phyloP scores from a whole-genome alignment of 768 basidiomycete genomes.

The Pulveroboletus sp. region DNA sequence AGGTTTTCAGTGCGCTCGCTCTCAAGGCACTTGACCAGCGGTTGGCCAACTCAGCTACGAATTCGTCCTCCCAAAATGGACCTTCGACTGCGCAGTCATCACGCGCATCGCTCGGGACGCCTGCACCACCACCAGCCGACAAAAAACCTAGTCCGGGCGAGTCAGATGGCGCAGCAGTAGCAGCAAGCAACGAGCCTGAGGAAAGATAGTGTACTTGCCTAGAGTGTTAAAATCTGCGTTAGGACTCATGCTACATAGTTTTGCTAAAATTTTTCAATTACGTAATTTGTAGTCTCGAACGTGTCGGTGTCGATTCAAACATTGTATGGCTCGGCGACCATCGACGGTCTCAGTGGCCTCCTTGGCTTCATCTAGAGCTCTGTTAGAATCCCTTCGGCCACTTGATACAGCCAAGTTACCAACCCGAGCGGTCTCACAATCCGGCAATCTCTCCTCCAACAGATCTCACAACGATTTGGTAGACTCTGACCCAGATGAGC shows the following conservation, averaged over 20 bases:
- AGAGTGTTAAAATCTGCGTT: conserved; percentile 8
- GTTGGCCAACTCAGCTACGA: conserved; percentile 57
- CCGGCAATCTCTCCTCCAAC: conserved; percentile 6
- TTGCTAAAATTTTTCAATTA: conserved; percentile 12
- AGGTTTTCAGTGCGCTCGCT: conserved; percentile 77
- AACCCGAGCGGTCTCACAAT: conserved; percentile 8
- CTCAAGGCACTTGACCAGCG: conserved; percentile 95
- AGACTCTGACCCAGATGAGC: conserved; percentile 62
- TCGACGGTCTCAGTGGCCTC: conserved; percentile 34
- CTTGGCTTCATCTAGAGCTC: conserved; percentile 17
- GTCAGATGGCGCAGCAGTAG: conserved; percentile 14
- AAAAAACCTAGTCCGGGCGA: conserved; percentile 23
- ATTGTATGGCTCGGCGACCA: conserved; percentile 39
- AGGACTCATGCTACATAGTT: not conserved
- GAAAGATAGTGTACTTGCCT: conserved; percentile 16
- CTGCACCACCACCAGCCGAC: conserved; percentile 34
- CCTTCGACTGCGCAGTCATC: conserved; percentile 28
- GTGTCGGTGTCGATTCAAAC: not conserved
- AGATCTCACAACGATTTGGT: conserved; percentile 18
- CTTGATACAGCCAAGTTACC: conserved; percentile 7
- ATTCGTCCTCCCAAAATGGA: conserved; percentile 30
- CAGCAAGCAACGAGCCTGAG: conserved; percentile 17
- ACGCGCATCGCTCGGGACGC: conserved; percentile 24
- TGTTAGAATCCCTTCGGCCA: conserved; percentile 8
- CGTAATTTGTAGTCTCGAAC: conserved; percentile 13